Evolutionary conservation across 805 yeast species (phyloP).

Genomic region (Metschnikowia bowlesiae): DNA sequence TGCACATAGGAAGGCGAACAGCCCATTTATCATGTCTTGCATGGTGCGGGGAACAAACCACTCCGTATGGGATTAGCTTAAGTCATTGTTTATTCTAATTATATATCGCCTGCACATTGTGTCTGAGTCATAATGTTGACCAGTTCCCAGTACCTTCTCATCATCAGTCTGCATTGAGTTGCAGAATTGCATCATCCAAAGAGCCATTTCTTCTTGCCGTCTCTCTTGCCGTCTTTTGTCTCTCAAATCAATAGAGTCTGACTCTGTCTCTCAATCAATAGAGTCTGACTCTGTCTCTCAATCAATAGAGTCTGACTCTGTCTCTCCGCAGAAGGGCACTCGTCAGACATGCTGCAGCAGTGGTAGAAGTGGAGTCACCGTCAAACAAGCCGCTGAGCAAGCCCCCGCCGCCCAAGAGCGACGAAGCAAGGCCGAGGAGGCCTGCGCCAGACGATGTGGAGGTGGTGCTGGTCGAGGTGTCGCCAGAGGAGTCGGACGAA

Average conservation of each 20-base stretch:
- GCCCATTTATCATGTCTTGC: no score
- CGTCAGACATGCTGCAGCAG: slow-evolving; percentile 10
- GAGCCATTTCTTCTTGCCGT: no score
- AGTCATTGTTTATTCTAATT: no score
- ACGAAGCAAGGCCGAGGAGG: slow-evolving; percentile 1
- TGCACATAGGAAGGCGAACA: no score
- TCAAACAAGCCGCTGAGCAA: slow-evolving; percentile 10
- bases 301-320: slow-evolving; percentile 9
- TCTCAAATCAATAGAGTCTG: background rate
- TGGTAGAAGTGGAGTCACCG: slow-evolving; percentile 8
- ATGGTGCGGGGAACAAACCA: no score
- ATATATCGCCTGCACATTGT: no score
- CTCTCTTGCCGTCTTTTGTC: no score
- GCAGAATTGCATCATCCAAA: background rate
- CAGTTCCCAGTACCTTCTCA: no score
- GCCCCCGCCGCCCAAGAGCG: slow-evolving; percentile 5
- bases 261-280: background rate
- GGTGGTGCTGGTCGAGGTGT: background rate
- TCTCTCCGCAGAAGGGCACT: slow-evolving; percentile 4
- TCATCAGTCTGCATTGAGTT: no score
- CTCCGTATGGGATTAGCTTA: no score
- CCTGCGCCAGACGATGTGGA: slow-evolving; percentile 2
- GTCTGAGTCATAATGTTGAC: no score
- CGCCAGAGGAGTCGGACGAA: background rate
- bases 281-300: slow-evolving; percentile 4